Evolutionary conservation across 352 stramenopile genomes (phyloP).

Genomic region (Pythium chondricola): DNA sequence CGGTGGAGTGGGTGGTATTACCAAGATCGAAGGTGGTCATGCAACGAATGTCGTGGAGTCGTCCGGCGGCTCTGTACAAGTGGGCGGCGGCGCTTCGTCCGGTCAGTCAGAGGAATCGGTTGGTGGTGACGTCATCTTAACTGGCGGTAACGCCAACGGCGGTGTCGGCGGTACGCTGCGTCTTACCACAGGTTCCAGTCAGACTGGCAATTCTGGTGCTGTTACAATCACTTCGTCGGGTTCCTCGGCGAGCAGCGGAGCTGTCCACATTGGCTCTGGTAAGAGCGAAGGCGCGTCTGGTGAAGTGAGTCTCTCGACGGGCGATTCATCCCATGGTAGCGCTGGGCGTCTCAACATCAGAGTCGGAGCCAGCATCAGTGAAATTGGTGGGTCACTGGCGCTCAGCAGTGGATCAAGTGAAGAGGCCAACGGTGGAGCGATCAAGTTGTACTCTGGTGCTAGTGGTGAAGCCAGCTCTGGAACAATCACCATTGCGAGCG

Average conservation of each 20-base stretch:
- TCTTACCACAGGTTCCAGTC: conserved; percentile 39
- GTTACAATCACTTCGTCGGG: conserved; percentile 26
- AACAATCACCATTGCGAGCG: not conserved
- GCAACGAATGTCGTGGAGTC: conserved; percentile 28
- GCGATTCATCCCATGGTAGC: not conserved
- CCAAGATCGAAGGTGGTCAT: conserved; percentile 21
- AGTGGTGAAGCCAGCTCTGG: conserved; percentile 4
- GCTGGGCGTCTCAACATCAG: not conserved
- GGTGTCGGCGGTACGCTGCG: conserved; percentile 37
- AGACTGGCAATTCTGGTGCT: conserved; percentile 26
- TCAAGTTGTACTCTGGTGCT: conserved; percentile 1
- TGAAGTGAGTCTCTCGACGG: not conserved
- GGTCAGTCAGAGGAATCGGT: conserved; percentile 17
- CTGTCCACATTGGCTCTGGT: not conserved
- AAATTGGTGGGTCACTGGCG: conserved; percentile 5
- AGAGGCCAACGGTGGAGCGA: not conserved
- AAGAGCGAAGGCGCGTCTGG: not conserved
- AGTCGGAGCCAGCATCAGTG: too few species aligned
- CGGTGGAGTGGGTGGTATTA: conserved; percentile 21
- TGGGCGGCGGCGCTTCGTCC: conserved; percentile 33
- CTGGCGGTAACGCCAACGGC: conserved; percentile 35
- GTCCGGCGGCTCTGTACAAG: conserved; percentile 31
- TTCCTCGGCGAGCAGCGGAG: too few species aligned
- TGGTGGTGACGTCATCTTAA: conserved; percentile 33
- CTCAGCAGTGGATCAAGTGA: conserved; percentile 8